Evolutionary conservation across 371 early-diverging fungal species (phyloP).

Genomic region (Coemansia sp.): DNA sequence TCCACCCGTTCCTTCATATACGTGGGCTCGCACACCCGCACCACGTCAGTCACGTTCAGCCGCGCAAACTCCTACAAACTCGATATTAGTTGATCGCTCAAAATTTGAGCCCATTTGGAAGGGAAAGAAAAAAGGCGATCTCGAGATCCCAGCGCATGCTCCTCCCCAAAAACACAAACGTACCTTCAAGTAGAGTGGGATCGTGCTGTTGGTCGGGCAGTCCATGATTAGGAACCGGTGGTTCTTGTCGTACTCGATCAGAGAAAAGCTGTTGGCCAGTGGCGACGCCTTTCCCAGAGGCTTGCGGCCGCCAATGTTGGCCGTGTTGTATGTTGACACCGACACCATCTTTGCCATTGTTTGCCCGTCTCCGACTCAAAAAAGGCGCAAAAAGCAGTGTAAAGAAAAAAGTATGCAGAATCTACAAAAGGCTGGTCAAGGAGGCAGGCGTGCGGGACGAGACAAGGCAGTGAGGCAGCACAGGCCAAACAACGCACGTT

Average conservation of each 20-base stretch:
- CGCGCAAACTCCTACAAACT: slow-evolving; percentile 61
- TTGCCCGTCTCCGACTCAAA: background rate
- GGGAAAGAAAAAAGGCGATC: background rate
- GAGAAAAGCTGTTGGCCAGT: slow-evolving; percentile 47
- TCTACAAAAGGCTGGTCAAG: background rate
- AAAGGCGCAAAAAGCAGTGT: no score
- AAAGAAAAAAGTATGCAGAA: background rate
- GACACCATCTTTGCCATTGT: slow-evolving; percentile 43
- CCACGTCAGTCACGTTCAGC: slow-evolving; percentile 77
- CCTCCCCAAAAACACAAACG: slow-evolving; percentile 7
- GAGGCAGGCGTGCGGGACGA: background rate
- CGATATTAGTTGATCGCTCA: background rate
- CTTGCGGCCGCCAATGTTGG: slow-evolving; percentile 40
- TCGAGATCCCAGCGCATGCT: background rate
- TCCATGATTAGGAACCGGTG: slow-evolving; percentile 86
- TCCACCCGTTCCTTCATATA: slow-evolving; percentile 66
- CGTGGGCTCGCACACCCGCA: slow-evolving; percentile 89
- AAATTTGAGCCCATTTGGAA: background rate
- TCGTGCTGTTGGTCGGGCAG: slow-evolving; percentile 81
- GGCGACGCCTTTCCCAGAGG: slow-evolving; percentile 48
- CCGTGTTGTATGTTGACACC: slow-evolving; percentile 38
- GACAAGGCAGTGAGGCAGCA: background rate
- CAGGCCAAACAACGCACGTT: background rate
- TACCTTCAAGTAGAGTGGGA: slow-evolving; percentile 70
- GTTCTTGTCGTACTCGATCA: slow-evolving; percentile 42